Base-by-base conservation (phyloP, 2,329 filamentous ascomycete species). In the Diaporthe citri region DNA sequence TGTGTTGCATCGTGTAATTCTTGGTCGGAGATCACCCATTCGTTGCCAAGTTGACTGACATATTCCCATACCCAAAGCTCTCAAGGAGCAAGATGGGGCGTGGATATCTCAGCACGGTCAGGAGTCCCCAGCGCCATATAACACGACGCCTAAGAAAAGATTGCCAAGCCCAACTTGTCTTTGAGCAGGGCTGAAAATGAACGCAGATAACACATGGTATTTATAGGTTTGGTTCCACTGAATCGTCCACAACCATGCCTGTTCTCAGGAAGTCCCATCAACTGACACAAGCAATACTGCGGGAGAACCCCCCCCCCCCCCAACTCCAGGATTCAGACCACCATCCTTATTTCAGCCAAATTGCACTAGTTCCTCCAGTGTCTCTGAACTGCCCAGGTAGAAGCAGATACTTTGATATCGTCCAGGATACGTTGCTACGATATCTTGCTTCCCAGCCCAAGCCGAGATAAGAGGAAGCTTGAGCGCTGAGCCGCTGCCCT, bases 181-280 rank as follows among this genome's bases (percentile, higher is more conserved):
- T 31, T 31, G 39, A 31, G 22, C 31, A 67, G n/a, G 64, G 64
- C 64, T 67, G 64, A 25, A 12, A 36, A 51, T 51, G 46, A 62
- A 43, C 36, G 36, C 39, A 62, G 17, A 43, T 20, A 62, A 20
- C 28, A n/a, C 43, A 48, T 66, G 41, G 28, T 39, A 48, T 66
- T 41, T 34, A 48, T 34, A 48, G 15, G 46, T 39, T 52, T 39
- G 15, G 46, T 25, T 41, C n/a, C 64, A 36, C 20, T 4, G 10
- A 66, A 28, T 36, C 15, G 43, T 36, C 22, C 28, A 12, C n/a
- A 22, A 43, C 36, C 15, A 62, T 34, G 4, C 28, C 28, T n/a
- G 41, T 34, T 66, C 22, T 51, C 31, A 25, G 0, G 22, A 51
- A 31, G 17, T 46, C 25, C n/a, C 59, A 62, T 46, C 25, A 22